These are phyloP conservation scores for Physcomitrium patens DNA, from an alignment of 225 moss, liverwort and hornwort species.

Conservation along the genomic window DNA sequence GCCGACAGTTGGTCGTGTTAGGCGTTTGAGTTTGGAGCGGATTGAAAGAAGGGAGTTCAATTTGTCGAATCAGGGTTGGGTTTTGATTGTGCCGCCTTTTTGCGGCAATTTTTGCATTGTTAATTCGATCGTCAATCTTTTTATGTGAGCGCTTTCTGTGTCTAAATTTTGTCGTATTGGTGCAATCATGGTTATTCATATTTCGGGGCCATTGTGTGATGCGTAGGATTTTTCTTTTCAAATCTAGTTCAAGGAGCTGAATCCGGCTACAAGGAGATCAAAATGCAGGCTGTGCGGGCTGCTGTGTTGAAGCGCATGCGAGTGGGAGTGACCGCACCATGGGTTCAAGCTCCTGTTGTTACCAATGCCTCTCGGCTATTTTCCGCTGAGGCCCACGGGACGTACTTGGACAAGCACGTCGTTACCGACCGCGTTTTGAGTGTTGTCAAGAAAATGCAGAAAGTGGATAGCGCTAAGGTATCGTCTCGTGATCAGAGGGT, in stretches of 20 bases:
- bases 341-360: conserved; percentile 46
- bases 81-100: neutral
- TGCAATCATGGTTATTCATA: neutral
- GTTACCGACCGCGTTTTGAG: conserved; percentile 83
- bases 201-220: neutral
- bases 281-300: conserved; percentile 77
- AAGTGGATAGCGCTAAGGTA: conserved; percentile 72
- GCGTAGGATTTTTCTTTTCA: neutral
- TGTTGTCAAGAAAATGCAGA: conserved; percentile 79
- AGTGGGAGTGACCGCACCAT: conserved; percentile 48
- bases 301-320: conserved; percentile 77
- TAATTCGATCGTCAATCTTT: neutral
- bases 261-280: conserved; percentile 23
- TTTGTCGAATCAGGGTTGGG: neutral
- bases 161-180: neutral
- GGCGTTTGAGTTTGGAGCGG: neutral
- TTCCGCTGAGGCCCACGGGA: conserved; percentile 57
- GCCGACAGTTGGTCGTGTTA: neutral
- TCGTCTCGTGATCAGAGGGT: neutral
- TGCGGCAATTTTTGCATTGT: neutral
- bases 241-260: conserved; percentile 14
- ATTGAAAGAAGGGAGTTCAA: neutral
- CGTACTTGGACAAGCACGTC: conserved; percentile 79
- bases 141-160: too few species aligned
- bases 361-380: conserved; percentile 47